phyloP scores from a whole-genome alignment of 345 rosid genomes.

The Eucalyptus erythrocorys region DNA sequence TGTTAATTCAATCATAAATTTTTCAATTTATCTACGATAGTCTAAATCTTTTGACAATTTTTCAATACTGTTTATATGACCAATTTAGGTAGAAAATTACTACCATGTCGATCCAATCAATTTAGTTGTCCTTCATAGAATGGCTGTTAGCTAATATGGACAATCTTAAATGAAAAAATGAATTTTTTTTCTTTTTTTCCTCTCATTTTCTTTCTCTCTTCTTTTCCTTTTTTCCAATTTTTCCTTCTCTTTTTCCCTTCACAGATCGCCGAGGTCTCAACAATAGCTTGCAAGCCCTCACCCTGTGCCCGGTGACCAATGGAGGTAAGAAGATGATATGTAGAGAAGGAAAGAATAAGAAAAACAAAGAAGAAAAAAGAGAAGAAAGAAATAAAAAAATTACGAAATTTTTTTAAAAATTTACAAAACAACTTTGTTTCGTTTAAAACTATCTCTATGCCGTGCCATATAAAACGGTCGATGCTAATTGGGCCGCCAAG shows the following conservation, averaged over 20 bases:
- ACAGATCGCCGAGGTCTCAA: background rate
- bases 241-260: background rate
- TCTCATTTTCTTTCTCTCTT: background rate
- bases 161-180: background rate
- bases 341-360: background rate
- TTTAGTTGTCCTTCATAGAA: rapidly evolving
- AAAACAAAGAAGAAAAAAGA: background rate
- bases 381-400: background rate
- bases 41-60: background rate
- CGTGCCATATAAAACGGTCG: rapidly evolving
- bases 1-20: background rate
- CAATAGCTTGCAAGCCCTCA: background rate
- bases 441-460: rapidly evolving
- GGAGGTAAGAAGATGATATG: background rate
- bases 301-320: background rate
- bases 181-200: rapidly evolving
- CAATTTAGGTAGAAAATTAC: background rate
- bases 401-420: background rate
- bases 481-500: rapidly evolving
- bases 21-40: background rate
- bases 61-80: rapidly evolving
- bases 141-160: rapidly evolving
- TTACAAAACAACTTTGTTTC: background rate
- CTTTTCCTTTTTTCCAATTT: background rate
- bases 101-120: rapidly evolving